phyloP scores from a whole-genome alignment of 768 basidiomycete genomes.

The Amanita pallidorosea region DNA sequence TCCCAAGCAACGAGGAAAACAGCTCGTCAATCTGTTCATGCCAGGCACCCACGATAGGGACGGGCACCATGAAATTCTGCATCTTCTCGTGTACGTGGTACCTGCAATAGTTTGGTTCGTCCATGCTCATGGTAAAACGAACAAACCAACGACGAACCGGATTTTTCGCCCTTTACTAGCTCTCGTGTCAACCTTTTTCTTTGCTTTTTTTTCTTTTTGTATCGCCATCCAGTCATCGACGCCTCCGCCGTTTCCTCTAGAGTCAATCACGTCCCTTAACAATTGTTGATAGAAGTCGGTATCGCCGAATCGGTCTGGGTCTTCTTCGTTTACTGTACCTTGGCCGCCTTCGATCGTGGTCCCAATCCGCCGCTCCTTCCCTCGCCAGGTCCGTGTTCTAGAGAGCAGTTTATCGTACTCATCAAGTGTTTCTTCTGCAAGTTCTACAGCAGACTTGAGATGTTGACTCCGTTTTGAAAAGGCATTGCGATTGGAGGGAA shows the following conservation, averaged over 20 bases:
- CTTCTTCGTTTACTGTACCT: constrained; percentile 21
- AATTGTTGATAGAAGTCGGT: constrained; percentile 92
- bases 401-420: constrained; percentile 49
- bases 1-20: constrained; percentile 80
- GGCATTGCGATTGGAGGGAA: constrained; percentile 58
- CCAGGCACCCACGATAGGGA: constrained; percentile 62
- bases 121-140: not conserved
- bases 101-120: constrained; percentile 13
- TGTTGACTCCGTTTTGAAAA: constrained; percentile 50
- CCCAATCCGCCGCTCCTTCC: constrained; percentile 32
- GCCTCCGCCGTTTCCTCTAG: constrained; percentile 34
- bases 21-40: constrained; percentile 95
- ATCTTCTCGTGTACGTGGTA: constrained; percentile 95
- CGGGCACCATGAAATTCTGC: constrained; percentile 95
- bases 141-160: constrained; percentile 36
- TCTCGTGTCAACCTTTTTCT: constrained; percentile 89
- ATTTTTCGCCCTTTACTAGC: constrained; percentile 92
- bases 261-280: constrained; percentile 83
- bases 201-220: constrained; percentile 61
- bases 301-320: constrained; percentile 69
- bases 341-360: constrained; percentile 21
- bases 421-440: constrained; percentile 67
- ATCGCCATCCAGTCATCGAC: constrained; percentile 51
- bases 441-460: constrained; percentile 56
- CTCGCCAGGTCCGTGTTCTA: constrained; percentile 50